phyloP scores from a whole-genome alignment of 192 early-diverging fungal genomes.

The Umbelopsis sp. region DNA sequence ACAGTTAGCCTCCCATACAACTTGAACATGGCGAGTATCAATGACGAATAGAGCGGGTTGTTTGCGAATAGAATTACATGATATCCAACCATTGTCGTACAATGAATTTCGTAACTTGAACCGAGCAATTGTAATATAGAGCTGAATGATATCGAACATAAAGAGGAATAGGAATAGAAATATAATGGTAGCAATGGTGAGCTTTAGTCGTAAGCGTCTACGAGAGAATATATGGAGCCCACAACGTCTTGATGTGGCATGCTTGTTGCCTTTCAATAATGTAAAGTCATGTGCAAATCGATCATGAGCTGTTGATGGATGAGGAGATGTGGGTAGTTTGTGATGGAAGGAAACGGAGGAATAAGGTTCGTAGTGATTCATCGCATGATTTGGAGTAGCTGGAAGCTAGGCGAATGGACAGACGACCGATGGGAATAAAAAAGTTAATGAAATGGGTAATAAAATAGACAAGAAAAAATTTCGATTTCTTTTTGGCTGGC shows the following conservation, averaged over 20 bases:
- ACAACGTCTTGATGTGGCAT: not conserved
- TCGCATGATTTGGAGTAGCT: not conserved
- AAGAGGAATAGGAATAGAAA: slow-evolving; percentile 13
- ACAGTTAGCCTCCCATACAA: slow-evolving; percentile 62
- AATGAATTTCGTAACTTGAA: slow-evolving; percentile 52
- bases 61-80: slow-evolving; percentile 54
- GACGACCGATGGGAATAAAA: no score
- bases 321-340: slow-evolving; percentile 33
- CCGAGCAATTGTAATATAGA: slow-evolving; percentile 27
- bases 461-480: no score
- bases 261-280: not conserved
- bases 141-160: slow-evolving; percentile 13
- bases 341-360: slow-evolving; percentile 40
- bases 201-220: not conserved
- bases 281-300: not conserved
- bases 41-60: slow-evolving; percentile 55
- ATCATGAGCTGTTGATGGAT: slow-evolving; percentile 20
- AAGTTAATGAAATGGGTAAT: no score
- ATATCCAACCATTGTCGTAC: slow-evolving; percentile 46
- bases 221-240: not conserved
- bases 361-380: slow-evolving; percentile 28
- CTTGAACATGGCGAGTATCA: slow-evolving; percentile 46
- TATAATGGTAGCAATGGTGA: not conserved
- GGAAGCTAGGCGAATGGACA: not conserved
- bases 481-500: no score